Evolutionary conservation across 371 early-diverging fungal species (phyloP), one percentile per base, ranked within the genome.

Genomic region (Dichotomocladium elegans): DNA sequence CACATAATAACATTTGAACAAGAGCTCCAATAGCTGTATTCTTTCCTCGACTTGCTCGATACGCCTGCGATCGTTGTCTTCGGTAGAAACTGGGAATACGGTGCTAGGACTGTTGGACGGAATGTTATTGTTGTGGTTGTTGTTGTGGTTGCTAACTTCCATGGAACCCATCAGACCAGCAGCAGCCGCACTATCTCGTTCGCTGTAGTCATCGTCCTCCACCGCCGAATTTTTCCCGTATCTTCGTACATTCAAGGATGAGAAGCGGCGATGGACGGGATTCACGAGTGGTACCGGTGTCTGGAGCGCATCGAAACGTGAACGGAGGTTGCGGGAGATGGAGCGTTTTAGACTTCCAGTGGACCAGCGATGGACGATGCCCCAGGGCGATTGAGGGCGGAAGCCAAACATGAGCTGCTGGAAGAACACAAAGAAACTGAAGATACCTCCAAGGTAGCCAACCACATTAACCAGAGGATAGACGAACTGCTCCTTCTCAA

Each of bases 341-440:
- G 60, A 60, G 1, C 51, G 42, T 10, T 48, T 25, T 27, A 67
- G 51, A 1, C 28, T 40, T 10, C 72, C 72, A 41, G 68, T 56
- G 0, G 68, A 67, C 72, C 68, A 67, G 3, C 68, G 63, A 43
- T 71, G 72, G 0, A 71, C 48, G 12, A 67, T 27, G 14, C 72
- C 72, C 65, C 64, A 68, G n/a, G 72, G 72, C 2, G 68, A 68
- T 12, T 60, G 60, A 11, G 72, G 68, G 42, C 72, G 65, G 29
- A 57, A 68, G 2, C 72, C 72, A 54, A 71, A 71, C 12, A 71
- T 45, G 41, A 59, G 33, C 6, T 64, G 52, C 21, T 71, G 68
- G 17, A 71, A 33, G 0, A 60, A 57, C 17, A 71, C 42, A n/a
- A 71, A 60, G 2, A 71, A 37, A 22, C 68, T 60, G 22, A 64